Conservation (phyloP, 305 asterid species). For the Fraxinus latifolia region DNA sequence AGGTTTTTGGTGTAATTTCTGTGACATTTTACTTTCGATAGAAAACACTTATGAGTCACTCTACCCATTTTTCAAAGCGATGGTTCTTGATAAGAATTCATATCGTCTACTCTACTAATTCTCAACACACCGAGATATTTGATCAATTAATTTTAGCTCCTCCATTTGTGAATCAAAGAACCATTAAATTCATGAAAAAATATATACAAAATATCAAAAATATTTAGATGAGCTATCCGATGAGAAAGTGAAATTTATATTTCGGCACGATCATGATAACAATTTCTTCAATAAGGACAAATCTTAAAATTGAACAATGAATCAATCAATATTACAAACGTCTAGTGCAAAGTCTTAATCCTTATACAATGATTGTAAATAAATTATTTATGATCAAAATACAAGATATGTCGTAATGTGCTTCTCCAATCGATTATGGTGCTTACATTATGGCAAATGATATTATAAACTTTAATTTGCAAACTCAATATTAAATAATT, state of each 20-base stretch:
- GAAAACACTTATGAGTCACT: not conserved
- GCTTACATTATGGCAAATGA: not conserved
- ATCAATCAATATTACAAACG: not conserved
- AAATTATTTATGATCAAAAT: not conserved
- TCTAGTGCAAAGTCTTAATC: not conserved
- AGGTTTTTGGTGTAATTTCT: not conserved
- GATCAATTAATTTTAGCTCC: not conserved
- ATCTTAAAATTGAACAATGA: not conserved
- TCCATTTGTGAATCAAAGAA: not conserved
- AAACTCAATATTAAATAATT: not conserved
- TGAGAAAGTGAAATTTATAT: not conserved
- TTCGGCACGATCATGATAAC: not conserved
- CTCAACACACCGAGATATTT: not conserved
- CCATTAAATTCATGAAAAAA: not conserved
- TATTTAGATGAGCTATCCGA: not conserved
- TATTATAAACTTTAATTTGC: not conserved
- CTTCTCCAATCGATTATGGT: not conserved
- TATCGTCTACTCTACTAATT: too few species aligned
- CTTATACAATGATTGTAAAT: not conserved
- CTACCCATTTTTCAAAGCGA: not conserved
- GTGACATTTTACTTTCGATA: not conserved
- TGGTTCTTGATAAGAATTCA: too few species aligned
- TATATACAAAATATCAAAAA: not conserved
- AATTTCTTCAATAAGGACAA: not conserved
- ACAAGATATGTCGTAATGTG: not conserved